Evolutionary conservation across 73 alveolate genomes (phyloP).

Genomic region (Paraurostyla sp.): DNA sequence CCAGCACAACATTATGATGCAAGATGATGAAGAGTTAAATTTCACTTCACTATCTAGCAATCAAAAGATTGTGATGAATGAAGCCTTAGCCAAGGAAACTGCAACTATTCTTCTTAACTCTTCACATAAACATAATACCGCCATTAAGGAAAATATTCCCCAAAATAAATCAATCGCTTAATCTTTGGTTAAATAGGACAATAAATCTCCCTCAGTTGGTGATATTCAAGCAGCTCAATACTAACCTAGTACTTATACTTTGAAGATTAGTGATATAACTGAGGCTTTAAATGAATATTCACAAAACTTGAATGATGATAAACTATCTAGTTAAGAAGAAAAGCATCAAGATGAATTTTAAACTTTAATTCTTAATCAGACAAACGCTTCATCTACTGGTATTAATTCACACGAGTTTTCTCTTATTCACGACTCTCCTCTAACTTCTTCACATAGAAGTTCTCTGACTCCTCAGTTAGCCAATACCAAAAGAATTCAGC

Average conservation of each 20-base stretch:
- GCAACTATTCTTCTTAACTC: too few species aligned
- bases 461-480: background rate
- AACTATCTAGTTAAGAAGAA: background rate
- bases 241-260: background rate
- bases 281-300: background rate
- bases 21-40: too few species aligned
- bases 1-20: background rate
- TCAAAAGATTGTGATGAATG: too few species aligned
- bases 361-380: background rate
- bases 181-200: background rate
- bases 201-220: background rate
- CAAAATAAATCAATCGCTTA: background rate
- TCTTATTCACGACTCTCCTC: background rate
- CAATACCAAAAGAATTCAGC: background rate
- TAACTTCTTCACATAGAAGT: background rate
- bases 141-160: background rate
- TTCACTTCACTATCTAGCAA: too few species aligned
- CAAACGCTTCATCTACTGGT: background rate
- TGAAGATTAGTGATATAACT: conserved; percentile 21
- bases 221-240: background rate
- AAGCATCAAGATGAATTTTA: background rate
- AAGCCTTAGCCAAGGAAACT: too few species aligned
- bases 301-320: background rate
- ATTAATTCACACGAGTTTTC: background rate
- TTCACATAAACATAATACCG: background rate